A percentile compares a stretch with the other conserved stretches of the same genome.
Conservation (phyloP, 2,329 filamentous ascomycete species). For the Periconia sp. region DNA sequence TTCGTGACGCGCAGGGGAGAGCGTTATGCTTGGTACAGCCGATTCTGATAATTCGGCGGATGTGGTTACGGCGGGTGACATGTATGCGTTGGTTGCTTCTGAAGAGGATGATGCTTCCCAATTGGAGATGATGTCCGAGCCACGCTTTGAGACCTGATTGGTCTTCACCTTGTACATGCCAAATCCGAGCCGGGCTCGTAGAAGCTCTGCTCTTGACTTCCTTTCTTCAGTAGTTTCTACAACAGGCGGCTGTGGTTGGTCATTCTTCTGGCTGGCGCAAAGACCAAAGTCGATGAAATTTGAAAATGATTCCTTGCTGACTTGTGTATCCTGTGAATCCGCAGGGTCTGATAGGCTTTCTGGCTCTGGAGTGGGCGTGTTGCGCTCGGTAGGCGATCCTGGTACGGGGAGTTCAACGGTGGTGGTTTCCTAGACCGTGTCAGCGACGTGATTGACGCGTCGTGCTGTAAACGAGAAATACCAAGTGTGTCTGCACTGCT, state of each 20-base stretch:
- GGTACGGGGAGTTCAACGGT: conserved; percentile 32
- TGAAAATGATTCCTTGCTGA: conserved; percentile 52
- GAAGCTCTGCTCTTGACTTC: conserved; percentile 66
- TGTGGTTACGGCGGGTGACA: conserved; percentile 21
- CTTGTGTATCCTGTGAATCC: conserved; percentile 34
- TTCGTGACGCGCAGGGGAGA: conserved; percentile 29
- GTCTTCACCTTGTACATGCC: conserved; percentile 79
- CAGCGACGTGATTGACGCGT: conserved; percentile 26
- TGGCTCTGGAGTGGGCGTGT: conserved; percentile 35
- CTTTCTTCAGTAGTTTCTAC: conserved; percentile 20
- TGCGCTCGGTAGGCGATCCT: conserved; percentile 43
- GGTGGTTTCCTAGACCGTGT: conserved; percentile 30
- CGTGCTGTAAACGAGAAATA: conserved; percentile 16
- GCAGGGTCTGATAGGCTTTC: conserved; percentile 22
- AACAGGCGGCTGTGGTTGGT: conserved; percentile 21
- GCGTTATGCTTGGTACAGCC: conserved; percentile 33
- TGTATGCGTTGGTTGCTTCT: conserved; percentile 20
- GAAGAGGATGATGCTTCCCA: conserved; percentile 33
- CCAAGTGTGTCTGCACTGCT: conserved; percentile 34
- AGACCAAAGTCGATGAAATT: conserved; percentile 56
- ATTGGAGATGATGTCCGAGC: conserved; percentile 60
- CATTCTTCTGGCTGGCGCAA: conserved; percentile 49
- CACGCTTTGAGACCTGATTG: conserved; percentile 69
- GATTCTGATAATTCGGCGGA: conserved; percentile 20
- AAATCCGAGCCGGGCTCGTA: conserved; percentile 71